Evolutionary conservation across 1,139 yeast genomes (phyloP).

Genomic region (Candida buenavistaensis): DNA sequence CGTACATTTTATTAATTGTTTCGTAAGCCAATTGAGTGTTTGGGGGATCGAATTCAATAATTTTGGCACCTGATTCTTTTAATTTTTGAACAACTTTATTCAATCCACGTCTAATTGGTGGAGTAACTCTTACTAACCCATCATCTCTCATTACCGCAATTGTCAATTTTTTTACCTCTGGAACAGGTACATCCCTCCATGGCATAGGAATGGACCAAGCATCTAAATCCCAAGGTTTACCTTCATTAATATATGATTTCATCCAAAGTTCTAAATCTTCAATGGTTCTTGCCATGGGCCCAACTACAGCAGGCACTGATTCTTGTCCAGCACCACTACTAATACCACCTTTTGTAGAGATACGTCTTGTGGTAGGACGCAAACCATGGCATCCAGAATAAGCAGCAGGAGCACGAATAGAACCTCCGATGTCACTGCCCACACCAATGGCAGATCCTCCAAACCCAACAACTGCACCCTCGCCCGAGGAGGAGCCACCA

Average conservation of each 20-base stretch:
- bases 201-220: conserved; percentile 55
- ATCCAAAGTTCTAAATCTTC: conserved; percentile 66
- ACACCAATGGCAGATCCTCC: conserved; percentile 50
- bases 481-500: conserved; percentile 42
- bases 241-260: conserved; percentile 55
- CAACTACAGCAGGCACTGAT: conserved; percentile 58
- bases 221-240: conserved; percentile 71
- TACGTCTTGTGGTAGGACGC: conserved; percentile 66
- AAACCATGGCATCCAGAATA: conserved; percentile 65
- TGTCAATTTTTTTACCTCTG: conserved; percentile 39
- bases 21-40: conserved; percentile 52
- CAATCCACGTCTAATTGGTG: conserved; percentile 52
- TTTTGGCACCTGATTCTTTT: conserved; percentile 30
- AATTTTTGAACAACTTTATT: conserved; percentile 28
- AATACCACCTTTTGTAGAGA: conserved; percentile 51
- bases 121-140: conserved; percentile 43
- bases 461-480: conserved; percentile 34
- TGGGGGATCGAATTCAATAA: conserved; percentile 48
- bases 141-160: conserved; percentile 43
- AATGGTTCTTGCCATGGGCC: conserved; percentile 62
- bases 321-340: conserved; percentile 59
- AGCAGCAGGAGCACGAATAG: conserved; percentile 47
- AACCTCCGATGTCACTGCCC: conserved; percentile 62
- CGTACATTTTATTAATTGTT: conserved; percentile 49
- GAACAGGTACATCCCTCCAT: conserved; percentile 56